These are phyloP conservation scores for Amaranthus hypochondriacus DNA, from an alignment of 148 eudicot species.

Conservation along the genomic window DNA sequence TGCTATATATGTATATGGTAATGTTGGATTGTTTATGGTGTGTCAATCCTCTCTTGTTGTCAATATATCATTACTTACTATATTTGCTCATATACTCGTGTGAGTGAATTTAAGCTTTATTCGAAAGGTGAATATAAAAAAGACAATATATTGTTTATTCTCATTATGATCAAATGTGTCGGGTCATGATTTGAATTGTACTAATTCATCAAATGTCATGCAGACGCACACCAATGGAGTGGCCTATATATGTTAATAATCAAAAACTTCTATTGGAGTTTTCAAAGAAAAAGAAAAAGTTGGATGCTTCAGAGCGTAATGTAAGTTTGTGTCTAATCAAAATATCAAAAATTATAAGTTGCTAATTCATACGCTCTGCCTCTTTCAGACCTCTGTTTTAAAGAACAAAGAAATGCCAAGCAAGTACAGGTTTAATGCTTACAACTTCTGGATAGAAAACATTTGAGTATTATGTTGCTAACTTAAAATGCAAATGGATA, in stretches of 20 bases:
- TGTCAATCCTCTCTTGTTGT: no score
- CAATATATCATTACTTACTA: no score
- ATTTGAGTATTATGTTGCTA: no score
- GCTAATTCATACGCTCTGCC: not conserved
- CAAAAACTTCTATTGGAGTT: constrained; percentile 45
- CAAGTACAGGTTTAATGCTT: not conserved
- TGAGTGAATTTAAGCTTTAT: constrained; percentile 26
- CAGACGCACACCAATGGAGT: constrained; percentile 41
- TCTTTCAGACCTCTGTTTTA: not conserved
- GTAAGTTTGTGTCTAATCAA: constrained; percentile 28
- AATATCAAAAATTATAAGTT: not conserved
- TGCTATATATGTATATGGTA: no score
- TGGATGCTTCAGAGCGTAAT: constrained; percentile 65
- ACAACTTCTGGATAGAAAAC: no score
- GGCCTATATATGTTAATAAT: constrained; percentile 37
- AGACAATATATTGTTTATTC: not conserved
- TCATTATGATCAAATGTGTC: not conserved
- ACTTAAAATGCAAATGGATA: no score
- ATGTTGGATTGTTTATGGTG: no score
- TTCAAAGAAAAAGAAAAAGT: constrained; percentile 40
- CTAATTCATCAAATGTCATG: constrained; percentile 8
- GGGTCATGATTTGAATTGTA: not conserved
- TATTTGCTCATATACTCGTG: constrained; percentile 31
- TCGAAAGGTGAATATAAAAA: constrained; percentile 41
- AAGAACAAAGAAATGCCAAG: not conserved